Base-by-base conservation (phyloP, 164 flowering plant species). In the Annona cherimola region DNA sequence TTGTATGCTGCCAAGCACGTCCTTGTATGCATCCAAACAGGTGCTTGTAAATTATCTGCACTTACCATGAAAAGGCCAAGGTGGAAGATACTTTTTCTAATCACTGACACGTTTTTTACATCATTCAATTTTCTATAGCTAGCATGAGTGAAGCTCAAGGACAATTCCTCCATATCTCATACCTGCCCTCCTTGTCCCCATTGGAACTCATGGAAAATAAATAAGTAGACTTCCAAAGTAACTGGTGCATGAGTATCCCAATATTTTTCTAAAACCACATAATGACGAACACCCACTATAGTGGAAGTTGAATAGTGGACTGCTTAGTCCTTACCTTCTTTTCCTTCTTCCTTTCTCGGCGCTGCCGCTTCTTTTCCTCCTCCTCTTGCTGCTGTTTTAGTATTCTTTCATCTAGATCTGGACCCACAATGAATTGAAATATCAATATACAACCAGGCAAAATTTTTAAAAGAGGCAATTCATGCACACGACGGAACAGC, bases 281-380 rank as follows among this genome's bases (percentile, higher is more conserved):
- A 26, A 26, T 26, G 35, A 26, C 35, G 1, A 26, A 26, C 35
- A 26, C 35, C 35, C 35, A 26, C 35, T 26, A 0, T 26, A 50
- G 57, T 16, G 14, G 18, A 50, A 50, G 18, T 50, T 50, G 57
- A 50, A 9, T 3, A 50, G 57, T 50, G 14, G 57, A 50, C 57
- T 11, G 18, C 67, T 64, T n/a, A 41, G 67, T 12, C 18, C 80
- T 72, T 71, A 89, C 98, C 96, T 93, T 92, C 83, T 94, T 95
- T 80, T 95, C 99, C 87, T 95, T 95, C 87, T 93, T 95, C 68
- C 82, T 91, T 76, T 93, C 98, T 69, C 97, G 83, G 1, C 93
- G 89, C 68, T 79, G 89, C 19, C 96, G 91, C 77, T 86, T 95
- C 45, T 86, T 78, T 79, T 95, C 98, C 82, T 95, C 99, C 77